phyloP scores from a whole-genome alignment of 805 yeast species.

The Teunomyces lycoperdinae region DNA sequence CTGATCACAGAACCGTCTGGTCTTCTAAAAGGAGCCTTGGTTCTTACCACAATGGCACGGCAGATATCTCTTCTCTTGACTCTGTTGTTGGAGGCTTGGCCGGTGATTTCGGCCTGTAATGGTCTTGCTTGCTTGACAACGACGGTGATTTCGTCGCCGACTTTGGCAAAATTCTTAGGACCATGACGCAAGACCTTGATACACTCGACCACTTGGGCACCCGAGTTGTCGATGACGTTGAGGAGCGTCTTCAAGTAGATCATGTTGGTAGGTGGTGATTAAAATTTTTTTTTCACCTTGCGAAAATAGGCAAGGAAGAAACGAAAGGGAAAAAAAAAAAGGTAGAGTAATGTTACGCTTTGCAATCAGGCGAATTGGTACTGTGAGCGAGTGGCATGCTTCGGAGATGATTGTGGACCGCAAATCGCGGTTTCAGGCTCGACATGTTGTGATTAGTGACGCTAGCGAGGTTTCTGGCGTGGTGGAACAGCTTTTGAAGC shows the following conservation, averaged over 20 bases:
- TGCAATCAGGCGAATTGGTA: not conserved
- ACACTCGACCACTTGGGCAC: slow-evolving; percentile 93
- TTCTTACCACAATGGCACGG: slow-evolving; percentile 92
- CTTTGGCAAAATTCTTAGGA: slow-evolving; percentile 75
- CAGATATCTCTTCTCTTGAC: slow-evolving; percentile 95
- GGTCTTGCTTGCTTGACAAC: slow-evolving; percentile 92
- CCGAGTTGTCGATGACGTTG: slow-evolving; percentile 92
- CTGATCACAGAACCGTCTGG: slow-evolving; percentile 82
- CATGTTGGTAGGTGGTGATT: slow-evolving; percentile 43
- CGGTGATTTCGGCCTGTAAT: slow-evolving; percentile 64
- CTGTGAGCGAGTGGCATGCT: slow-evolving; percentile 24
- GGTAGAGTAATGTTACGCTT: too few relatives aligned
- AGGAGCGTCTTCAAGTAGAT: slow-evolving; percentile 83
- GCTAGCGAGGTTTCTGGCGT: slow-evolving; percentile 42
- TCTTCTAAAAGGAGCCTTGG: slow-evolving; percentile 74
- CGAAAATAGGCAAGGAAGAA: not conserved
- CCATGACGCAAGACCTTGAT: slow-evolving; percentile 90
- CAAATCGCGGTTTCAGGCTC: slow-evolving; percentile 68
- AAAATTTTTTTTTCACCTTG: slow-evolving; percentile 3
- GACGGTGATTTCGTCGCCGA: slow-evolving; percentile 91
- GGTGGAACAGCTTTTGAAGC: slow-evolving; percentile 38
- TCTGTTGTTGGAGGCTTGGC: slow-evolving; percentile 70
- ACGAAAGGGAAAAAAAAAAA: not conserved
- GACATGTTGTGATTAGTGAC: slow-evolving; percentile 42
- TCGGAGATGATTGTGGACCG: slow-evolving; percentile 38